Conservation (phyloP, 2,329 filamentous ascomycete genomes). For the Ophiostoma novo-ulmi region DNA sequence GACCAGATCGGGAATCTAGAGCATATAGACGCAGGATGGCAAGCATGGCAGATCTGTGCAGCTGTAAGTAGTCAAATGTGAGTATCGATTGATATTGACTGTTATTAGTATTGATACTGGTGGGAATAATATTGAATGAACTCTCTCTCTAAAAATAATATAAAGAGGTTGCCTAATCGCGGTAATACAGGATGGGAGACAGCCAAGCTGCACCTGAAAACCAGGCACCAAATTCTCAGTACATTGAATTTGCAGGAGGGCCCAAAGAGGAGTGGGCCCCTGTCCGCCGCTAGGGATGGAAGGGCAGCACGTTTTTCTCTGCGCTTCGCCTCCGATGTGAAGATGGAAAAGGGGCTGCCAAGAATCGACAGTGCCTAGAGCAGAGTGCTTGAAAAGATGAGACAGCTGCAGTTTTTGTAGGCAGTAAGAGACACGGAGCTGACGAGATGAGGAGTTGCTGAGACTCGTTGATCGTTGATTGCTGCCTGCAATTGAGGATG, state of each 20-base stretch:
- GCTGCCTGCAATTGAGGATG: too few species aligned
- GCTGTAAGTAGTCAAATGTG: background rate
- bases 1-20: background rate
- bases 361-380: background rate
- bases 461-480: background rate
- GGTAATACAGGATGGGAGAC: background rate
- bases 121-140: too few species aligned
- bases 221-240: background rate
- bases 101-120: background rate
- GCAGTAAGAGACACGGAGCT: background rate
- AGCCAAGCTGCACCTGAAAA: background rate
- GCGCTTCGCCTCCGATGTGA: constrained; percentile 1
- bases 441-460: background rate
- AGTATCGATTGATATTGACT: background rate
- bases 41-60: background rate
- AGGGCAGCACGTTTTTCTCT: constrained; percentile 28
- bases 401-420: background rate
- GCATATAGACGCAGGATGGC: background rate
- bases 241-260: background rate
- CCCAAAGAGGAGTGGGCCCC: background rate
- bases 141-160: too few species aligned
- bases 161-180: too few species aligned
- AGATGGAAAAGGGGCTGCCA: constrained; percentile 17
- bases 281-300: constrained; percentile 27
- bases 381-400: background rate